phyloP scores from a whole-genome alignment of 1,284 basidiomycete species.

The Ceratorhiza oryzae-sativae region DNA sequence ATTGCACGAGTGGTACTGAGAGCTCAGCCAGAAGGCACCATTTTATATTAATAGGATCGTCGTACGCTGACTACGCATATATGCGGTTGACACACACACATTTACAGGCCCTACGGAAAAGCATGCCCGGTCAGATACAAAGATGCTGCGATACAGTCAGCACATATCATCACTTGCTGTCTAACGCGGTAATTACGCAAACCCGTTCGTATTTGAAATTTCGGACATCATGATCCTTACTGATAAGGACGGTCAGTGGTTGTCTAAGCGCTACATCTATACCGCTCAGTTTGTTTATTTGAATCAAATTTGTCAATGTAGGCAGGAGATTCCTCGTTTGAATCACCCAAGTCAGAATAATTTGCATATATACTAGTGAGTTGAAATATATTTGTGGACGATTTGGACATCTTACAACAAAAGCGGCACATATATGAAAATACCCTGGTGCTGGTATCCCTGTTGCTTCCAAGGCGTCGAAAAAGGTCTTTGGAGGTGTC shows the following conservation, averaged over 20 bases:
- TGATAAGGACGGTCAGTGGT: background rate
- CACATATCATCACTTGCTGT: background rate
- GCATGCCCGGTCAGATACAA: background rate
- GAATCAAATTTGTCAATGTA: too few species aligned
- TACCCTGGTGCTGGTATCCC: too few species aligned
- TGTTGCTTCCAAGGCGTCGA: too few species aligned
- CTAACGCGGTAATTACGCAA: background rate
- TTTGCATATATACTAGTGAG: too few species aligned
- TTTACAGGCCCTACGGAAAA: slow-evolving; percentile 2
- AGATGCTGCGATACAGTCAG: background rate
- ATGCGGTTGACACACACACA: background rate
- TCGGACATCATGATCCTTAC: background rate
- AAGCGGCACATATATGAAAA: too few species aligned
- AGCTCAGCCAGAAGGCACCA: background rate
- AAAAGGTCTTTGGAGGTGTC: too few species aligned
- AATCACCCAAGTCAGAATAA: too few species aligned
- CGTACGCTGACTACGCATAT: background rate
- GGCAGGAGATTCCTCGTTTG: too few species aligned
- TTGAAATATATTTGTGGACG: too few species aligned
- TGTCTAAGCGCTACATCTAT: background rate
- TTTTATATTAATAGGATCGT: background rate
- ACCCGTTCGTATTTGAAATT: background rate
- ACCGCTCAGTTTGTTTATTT: too few species aligned
- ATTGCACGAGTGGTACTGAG: background rate
- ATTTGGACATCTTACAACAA: too few species aligned